phyloP scores from a whole-genome alignment of 2,329 filamentous ascomycete genomes.

The Cercospora brassicicola region DNA sequence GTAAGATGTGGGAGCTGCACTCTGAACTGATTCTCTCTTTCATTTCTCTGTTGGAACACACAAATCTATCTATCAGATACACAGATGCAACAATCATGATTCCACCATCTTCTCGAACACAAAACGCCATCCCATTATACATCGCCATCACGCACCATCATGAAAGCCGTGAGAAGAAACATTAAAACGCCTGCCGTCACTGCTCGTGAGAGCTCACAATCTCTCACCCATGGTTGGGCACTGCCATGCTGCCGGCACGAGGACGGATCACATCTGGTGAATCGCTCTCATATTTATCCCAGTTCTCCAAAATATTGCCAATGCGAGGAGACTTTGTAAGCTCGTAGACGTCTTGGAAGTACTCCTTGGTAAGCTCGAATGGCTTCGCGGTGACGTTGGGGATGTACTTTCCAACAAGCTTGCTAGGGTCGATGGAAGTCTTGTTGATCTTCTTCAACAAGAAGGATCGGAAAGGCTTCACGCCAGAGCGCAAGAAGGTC shows the following conservation, averaged over 20 bases:
- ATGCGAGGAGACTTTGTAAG: constrained; percentile 81
- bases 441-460: constrained; percentile 99
- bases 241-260: constrained; percentile 32
- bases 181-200: not conserved
- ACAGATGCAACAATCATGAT: not conserved
- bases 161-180: not conserved
- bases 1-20: not conserved
- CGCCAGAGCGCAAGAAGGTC: constrained; percentile 94
- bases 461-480: constrained; percentile 98
- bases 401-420: constrained; percentile 97
- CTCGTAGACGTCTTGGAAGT: constrained; percentile 97
- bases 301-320: constrained; percentile 77
- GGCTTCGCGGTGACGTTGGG: constrained; percentile 96
- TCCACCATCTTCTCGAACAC: not conserved
- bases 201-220: not conserved
- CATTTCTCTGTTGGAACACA: not conserved
- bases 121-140: not conserved
- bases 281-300: constrained; percentile 54
- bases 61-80: not conserved
- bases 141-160: not conserved
- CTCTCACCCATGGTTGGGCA: constrained; percentile 15
- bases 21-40: not conserved
- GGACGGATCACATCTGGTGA: constrained; percentile 33
- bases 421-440: constrained; percentile 95
- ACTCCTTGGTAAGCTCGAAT: constrained; percentile 95